phyloP scores from a whole-genome alignment of 2,329 filamentous ascomycete species.

The Stachybotrys elegans region DNA sequence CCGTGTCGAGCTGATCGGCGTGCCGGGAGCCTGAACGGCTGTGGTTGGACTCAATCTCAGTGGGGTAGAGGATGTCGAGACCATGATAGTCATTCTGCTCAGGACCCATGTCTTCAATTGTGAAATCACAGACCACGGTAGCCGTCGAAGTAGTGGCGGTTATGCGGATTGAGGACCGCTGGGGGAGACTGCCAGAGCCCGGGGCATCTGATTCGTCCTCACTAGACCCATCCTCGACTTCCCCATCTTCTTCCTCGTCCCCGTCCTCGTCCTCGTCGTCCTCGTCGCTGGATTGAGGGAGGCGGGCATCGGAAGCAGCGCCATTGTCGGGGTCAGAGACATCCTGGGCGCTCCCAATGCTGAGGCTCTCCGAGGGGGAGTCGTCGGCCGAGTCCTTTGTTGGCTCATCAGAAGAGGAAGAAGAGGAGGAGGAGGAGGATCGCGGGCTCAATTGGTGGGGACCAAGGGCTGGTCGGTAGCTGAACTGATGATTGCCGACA shows the following conservation, averaged over 20 bases:
- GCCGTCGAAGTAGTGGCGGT: slow-evolving; percentile 10
- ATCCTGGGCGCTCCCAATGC: slow-evolving; percentile 20
- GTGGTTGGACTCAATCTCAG: slow-evolving; percentile 41
- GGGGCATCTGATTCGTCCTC: slow-evolving; percentile 15
- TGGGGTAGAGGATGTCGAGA: slow-evolving; percentile 36
- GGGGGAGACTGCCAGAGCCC: slow-evolving; percentile 7
- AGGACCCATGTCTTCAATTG: slow-evolving; percentile 42
- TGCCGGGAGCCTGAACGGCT: slow-evolving; percentile 34
- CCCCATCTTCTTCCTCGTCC: slow-evolving; percentile 12
- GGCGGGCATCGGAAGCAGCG: slow-evolving; percentile 11
- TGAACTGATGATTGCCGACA: slow-evolving; percentile 35
- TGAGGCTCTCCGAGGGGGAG: slow-evolving; percentile 21
- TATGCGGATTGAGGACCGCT: slow-evolving; percentile 13
- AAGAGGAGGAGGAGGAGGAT: slow-evolving; percentile 26
- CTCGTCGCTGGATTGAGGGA: slow-evolving; percentile 10
- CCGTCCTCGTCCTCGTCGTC: slow-evolving; percentile 12
- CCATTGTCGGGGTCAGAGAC: slow-evolving; percentile 11
- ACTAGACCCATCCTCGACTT: neutral
- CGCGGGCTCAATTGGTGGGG: slow-evolving; percentile 31
- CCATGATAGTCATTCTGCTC: slow-evolving; percentile 40
- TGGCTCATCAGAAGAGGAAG: too few relatives aligned
- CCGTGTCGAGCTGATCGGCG: slow-evolving; percentile 31
- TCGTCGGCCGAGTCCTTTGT: slow-evolving; percentile 18
- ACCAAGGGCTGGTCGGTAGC: slow-evolving; percentile 29
- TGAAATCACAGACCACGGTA: slow-evolving; percentile 23